Evolutionary conservation across 2,329 filamentous ascomycete genomes (phyloP).

Genomic region (Pleomassaria siparia): DNA sequence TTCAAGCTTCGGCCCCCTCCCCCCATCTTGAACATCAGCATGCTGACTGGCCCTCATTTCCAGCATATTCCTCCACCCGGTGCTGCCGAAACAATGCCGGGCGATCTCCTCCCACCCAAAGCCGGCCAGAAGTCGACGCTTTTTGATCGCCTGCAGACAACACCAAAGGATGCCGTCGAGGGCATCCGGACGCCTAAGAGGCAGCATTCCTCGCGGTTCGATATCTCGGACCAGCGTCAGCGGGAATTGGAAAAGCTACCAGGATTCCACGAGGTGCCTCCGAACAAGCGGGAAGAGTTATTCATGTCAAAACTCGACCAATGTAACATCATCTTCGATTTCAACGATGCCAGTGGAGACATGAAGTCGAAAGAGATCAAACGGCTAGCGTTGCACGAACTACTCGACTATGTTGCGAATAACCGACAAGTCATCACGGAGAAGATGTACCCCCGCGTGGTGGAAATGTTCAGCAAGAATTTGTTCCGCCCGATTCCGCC

Average conservation of each 20-base stretch:
- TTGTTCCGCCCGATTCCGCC: slow-evolving; percentile 95
- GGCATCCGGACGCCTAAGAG: slow-evolving; percentile 92
- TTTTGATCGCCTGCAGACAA: slow-evolving; percentile 86
- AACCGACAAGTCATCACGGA: slow-evolving; percentile 98
- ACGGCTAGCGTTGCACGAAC: slow-evolving; percentile 88
- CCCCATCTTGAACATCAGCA: not conserved
- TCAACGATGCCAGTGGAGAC: slow-evolving; percentile 95
- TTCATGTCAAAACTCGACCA: slow-evolving; percentile 99
- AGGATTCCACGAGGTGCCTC: slow-evolving; percentile 95
- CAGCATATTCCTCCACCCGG: slow-evolving; percentile 92
- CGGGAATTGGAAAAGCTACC: slow-evolving; percentile 95
- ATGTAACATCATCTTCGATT: slow-evolving; percentile 99
- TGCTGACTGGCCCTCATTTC: slow-evolving; percentile 13
- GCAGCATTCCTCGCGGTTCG: slow-evolving; percentile 96
- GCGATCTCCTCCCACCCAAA: slow-evolving; percentile 92
- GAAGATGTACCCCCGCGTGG: slow-evolving; percentile 96
- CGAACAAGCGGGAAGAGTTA: slow-evolving; percentile 89
- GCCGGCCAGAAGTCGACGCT: slow-evolving; percentile 85
- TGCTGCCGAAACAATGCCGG: slow-evolving; percentile 95
- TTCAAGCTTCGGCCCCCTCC: not conserved
- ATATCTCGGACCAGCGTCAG: slow-evolving; percentile 87
- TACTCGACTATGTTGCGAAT: slow-evolving; percentile 97
- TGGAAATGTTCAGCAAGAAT: slow-evolving; percentile 99
- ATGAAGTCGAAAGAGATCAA: slow-evolving; percentile 99
- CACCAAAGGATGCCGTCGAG: slow-evolving; percentile 94